phyloP scores from a whole-genome alignment of 2,329 filamentous ascomycete genomes.

The Coleophoma eucalyptorum region DNA sequence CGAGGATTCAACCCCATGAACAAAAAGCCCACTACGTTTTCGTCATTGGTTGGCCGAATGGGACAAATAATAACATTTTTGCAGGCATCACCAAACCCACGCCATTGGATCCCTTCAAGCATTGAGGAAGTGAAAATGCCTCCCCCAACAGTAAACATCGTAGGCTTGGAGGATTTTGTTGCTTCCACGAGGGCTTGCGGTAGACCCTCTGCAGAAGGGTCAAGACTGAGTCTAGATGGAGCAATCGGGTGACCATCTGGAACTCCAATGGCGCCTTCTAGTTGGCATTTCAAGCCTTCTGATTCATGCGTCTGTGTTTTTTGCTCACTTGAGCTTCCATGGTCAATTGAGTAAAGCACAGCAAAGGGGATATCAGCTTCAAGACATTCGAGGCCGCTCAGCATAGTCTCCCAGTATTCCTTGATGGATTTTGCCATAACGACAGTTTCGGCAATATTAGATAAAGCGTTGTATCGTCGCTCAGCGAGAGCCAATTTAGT shows the following conservation, averaged over 20 bases:
- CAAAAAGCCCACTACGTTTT: conserved; percentile 70
- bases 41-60: conserved; percentile 68
- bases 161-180: conserved; percentile 62
- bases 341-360: neutral
- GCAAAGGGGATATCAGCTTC: neutral
- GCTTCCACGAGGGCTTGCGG: conserved; percentile 72
- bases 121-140: conserved; percentile 61
- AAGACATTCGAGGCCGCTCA: neutral
- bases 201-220: conserved; percentile 66
- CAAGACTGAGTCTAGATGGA: conserved; percentile 61
- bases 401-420: neutral
- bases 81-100: conserved; percentile 68
- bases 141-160: conserved; percentile 60
- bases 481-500: neutral
- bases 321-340: neutral
- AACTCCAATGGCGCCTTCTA: conserved; percentile 71
- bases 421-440: neutral
- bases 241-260: conserved; percentile 59
- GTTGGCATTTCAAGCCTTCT: conserved; percentile 39
- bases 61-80: conserved; percentile 71
- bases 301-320: neutral
- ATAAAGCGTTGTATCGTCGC: neutral
- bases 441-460: neutral
- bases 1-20: conserved; percentile 74
- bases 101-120: conserved; percentile 64